A percentile compares a stretch with the other conserved stretches of the same genome.
Evolutionary conservation across 805 yeast genomes (phyloP).

Genomic region (Lipomyces oligophaga): DNA sequence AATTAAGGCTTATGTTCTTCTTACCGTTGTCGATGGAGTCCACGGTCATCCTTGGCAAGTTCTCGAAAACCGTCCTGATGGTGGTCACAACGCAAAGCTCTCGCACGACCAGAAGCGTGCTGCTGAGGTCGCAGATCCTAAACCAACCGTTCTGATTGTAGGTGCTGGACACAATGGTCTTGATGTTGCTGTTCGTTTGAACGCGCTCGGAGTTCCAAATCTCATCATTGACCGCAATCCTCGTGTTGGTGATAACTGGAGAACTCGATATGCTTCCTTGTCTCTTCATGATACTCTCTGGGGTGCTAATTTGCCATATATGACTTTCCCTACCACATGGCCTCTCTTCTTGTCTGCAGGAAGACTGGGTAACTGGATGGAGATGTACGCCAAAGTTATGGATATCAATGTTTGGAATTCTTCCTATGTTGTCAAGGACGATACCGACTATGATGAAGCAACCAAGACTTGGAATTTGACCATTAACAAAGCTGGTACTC

Average conservation of each 20-base stretch:
- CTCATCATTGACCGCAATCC: background rate
- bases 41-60: conserved; percentile 1
- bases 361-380: background rate
- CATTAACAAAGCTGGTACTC: background rate
- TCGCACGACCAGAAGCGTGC: background rate
- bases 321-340: background rate
- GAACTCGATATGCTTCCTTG: background rate
- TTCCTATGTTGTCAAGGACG: conserved; percentile 31
- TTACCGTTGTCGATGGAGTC: conserved; percentile 21
- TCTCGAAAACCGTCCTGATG: conserved; percentile 11
- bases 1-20: conserved; percentile 11
- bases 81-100: conserved; percentile 4
- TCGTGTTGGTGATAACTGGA: conserved; percentile 1
- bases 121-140: too few species aligned
- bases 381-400: background rate
- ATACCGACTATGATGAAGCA: conserved; percentile 3
- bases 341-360: background rate
- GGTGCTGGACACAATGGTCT: conserved; percentile 4
- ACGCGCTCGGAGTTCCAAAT: background rate
- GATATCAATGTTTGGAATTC: background rate
- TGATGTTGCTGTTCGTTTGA: background rate
- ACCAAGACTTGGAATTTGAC: conserved; percentile 7
- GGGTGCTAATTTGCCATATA: background rate
- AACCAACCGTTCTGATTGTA: conserved; percentile 1
- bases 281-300: conserved; percentile 1